These are phyloP conservation scores for Cladophialophora carrionii DNA, from an alignment of 2,329 filamentous ascomycete genomes.

Conservation along the genomic window DNA sequence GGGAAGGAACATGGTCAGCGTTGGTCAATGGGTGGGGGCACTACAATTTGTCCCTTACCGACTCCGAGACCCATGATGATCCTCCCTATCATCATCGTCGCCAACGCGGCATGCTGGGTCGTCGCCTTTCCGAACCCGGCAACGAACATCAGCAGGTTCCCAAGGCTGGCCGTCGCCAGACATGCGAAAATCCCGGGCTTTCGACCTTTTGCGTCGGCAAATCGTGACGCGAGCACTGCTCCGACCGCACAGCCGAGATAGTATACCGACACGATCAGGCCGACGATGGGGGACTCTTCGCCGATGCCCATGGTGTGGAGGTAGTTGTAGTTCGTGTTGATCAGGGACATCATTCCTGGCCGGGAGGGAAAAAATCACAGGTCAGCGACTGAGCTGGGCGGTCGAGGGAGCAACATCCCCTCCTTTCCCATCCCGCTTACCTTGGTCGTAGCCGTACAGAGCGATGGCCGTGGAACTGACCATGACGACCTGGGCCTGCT, in stretches of 20 bases:
- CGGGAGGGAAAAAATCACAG: not conserved
- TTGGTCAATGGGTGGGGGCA: no score
- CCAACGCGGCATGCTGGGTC: slow-evolving; percentile 45
- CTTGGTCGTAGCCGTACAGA: slow-evolving; percentile 56
- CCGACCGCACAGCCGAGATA: slow-evolving; percentile 65
- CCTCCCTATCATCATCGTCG: slow-evolving; percentile 56
- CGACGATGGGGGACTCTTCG: slow-evolving; percentile 57
- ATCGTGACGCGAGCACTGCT: slow-evolving; percentile 60
- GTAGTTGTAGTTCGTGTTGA: slow-evolving; percentile 61
- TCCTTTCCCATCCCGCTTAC: slow-evolving; percentile 9
- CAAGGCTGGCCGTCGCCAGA: slow-evolving; percentile 57
- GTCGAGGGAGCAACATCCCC: not conserved
- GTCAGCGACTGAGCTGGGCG: not conserved
- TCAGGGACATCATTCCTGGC: slow-evolving; percentile 57
- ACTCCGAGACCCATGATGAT: slow-evolving; percentile 55
- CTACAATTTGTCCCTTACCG: slow-evolving; percentile 29
- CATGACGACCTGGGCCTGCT: slow-evolving; percentile 55
- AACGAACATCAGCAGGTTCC: slow-evolving; percentile 65
- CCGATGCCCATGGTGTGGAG: slow-evolving; percentile 61
- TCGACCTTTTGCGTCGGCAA: slow-evolving; percentile 59
- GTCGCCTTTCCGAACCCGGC: slow-evolving; percentile 53
- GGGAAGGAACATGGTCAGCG: not conserved
- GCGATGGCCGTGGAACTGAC: slow-evolving; percentile 60
- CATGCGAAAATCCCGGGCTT: slow-evolving; percentile 61
- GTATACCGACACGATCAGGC: slow-evolving; percentile 64